phyloP scores from a whole-genome alignment of 2,329 filamentous ascomycete species.

The Fusarium sp. region DNA sequence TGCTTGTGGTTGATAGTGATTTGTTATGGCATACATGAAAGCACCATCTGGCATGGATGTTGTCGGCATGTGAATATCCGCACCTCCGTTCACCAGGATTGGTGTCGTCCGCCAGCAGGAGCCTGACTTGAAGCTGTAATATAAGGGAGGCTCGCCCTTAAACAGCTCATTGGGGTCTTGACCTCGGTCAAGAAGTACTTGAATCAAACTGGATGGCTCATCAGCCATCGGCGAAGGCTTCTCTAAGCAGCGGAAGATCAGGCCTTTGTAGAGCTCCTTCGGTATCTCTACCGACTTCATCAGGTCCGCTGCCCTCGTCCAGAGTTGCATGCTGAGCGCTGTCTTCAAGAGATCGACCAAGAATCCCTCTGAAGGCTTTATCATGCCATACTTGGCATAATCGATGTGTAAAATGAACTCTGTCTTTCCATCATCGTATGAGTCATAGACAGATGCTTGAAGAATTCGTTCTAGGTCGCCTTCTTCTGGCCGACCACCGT shows the following conservation, averaged over 20 bases:
- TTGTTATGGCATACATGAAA: slow-evolving; percentile 45
- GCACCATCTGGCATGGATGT: slow-evolving; percentile 45
- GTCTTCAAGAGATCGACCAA: slow-evolving; percentile 36
- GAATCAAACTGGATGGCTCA: slow-evolving; percentile 43
- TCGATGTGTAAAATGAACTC: slow-evolving; percentile 41
- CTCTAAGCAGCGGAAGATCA: slow-evolving; percentile 42
- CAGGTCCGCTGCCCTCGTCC: slow-evolving; percentile 44
- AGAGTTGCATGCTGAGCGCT: slow-evolving; percentile 40
- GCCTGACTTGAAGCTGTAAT: slow-evolving; percentile 45
- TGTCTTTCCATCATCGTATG: slow-evolving; percentile 45
- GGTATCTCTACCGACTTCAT: slow-evolving; percentile 41
- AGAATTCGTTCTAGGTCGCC: slow-evolving; percentile 41
- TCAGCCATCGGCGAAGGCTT: slow-evolving; percentile 39
- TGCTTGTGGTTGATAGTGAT: slow-evolving; percentile 44
- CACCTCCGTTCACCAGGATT: slow-evolving; percentile 43
- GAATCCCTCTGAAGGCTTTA: slow-evolving; percentile 40
- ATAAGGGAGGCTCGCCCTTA: slow-evolving; percentile 43
- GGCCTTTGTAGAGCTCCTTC: slow-evolving; percentile 37
- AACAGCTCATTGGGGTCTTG: slow-evolving; percentile 45
- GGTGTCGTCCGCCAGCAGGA: slow-evolving; percentile 47
- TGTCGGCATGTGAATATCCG: slow-evolving; percentile 43
- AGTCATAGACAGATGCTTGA: slow-evolving; percentile 35
- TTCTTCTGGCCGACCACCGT: slow-evolving; percentile 41
- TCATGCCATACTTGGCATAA: slow-evolving; percentile 41
- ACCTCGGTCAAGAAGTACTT: slow-evolving; percentile 42